These are phyloP conservation scores for Leccinum rimulosum DNA, from an alignment of 768 basidiomycete genomes.

Conservation along the genomic window DNA sequence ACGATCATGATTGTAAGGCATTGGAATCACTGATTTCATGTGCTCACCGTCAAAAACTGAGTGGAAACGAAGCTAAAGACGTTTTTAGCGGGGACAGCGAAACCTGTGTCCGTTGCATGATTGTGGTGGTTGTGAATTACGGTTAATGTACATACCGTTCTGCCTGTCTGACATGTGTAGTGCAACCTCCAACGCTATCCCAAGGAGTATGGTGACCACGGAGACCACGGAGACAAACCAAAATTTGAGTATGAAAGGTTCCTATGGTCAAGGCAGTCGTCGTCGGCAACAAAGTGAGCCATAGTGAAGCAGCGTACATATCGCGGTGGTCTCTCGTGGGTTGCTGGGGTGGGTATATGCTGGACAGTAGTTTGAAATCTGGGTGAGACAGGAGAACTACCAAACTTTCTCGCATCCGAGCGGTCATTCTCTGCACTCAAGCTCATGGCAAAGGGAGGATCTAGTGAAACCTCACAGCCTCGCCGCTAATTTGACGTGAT, in stretches of 20 bases:
- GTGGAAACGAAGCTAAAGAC: constrained; percentile 48
- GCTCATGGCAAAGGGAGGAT: constrained; percentile 5
- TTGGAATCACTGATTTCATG: neutral
- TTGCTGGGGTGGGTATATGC: constrained; percentile 46
- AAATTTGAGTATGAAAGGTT: constrained; percentile 34
- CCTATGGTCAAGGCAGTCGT: constrained; percentile 14
- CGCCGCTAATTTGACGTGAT: neutral
- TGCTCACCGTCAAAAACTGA: constrained; percentile 44
- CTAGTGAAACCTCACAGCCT: neutral
- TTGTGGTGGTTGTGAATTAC: neutral
- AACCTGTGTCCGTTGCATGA: constrained; percentile 41
- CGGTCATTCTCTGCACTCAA: neutral
- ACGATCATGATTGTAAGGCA: neutral
- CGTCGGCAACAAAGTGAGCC: neutral
- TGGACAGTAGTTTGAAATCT: constrained; percentile 46
- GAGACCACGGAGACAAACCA: constrained; percentile 41
- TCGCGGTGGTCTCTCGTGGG: constrained; percentile 36
- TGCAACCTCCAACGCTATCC: constrained; percentile 13
- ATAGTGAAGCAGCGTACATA: constrained; percentile 36
- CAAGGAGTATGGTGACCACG: constrained; percentile 39
- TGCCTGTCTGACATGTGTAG: constrained; percentile 16
- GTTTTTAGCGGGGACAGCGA: constrained; percentile 47
- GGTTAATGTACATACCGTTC: constrained; percentile 12
- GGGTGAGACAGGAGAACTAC: constrained; percentile 24
- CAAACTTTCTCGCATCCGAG: neutral